Evolutionary conservation across 768 basidiomycete species (phyloP), one percentile per base, ranked within the genome.

Genomic region (Leccinum subtestaceum): DNA sequence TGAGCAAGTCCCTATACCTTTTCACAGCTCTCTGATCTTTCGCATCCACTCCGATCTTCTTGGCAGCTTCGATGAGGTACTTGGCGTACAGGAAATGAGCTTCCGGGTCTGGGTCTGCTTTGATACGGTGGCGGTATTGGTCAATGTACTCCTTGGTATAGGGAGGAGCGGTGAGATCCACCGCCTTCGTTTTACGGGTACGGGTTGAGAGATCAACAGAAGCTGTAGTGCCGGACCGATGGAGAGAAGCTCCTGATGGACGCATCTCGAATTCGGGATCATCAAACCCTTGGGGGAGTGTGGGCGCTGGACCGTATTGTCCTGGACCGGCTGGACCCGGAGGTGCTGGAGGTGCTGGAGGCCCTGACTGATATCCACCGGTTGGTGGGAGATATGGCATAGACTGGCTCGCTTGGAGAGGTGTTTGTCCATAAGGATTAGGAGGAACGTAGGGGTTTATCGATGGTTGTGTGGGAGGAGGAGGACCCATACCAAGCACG

Each of bases 21-120:
- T 92, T 88, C 4, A 93, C 93, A 17, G 86, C 81, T 27, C 92
- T 87, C 70, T 90, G 87, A 64, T 94, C 91, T 63, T 81, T 87
- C 7, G 86, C 82, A 29, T 83, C 80, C 10, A 80, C 76, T 17
- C 92, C 85, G 62, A 98, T 87, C 73, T 95, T 89, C 77, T 92
- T 94, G 13, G 97, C 97, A 31, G 97, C 97, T 67, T 98, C 97
- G 71, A 99, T 95, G 59, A 99, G 86, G 72, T 98, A 99, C 76
- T 96, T 98, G n/a, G 95, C 93, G 70, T 97, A 99, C 25, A 89
- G 78, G 73, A 98, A 98, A 72, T 98, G 97, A 25, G 95, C 93
- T 73, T 98, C 97, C 1, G 96, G 96, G 71, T 99, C 97, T 2
- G 95, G 95, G 74, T 99, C 97, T 29, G 85, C 89, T 75, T 98